Conservation (phyloP, 2,329 filamentous ascomycete species). For the Tolypocladium tropicale region DNA sequence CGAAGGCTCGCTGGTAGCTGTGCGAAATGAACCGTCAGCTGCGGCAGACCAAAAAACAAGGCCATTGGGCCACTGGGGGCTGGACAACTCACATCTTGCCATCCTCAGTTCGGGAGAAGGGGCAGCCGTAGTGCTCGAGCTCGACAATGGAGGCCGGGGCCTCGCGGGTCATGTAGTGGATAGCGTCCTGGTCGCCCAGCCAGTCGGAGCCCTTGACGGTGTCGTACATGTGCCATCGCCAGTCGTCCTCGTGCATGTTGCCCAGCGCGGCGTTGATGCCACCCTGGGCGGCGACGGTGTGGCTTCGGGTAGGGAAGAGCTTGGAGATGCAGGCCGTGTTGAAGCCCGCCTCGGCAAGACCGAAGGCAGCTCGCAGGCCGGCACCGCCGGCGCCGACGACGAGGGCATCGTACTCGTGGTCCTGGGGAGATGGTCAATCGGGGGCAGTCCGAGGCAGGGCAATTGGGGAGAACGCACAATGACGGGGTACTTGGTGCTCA, state of each 20-base stretch:
- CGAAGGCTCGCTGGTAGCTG: slow-evolving; percentile 95
- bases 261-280: slow-evolving; percentile 83
- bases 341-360: slow-evolving; percentile 79
- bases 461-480: slow-evolving; percentile 52
- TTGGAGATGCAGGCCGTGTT: slow-evolving; percentile 84
- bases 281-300: slow-evolving; percentile 74
- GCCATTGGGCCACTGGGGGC: not conserved
- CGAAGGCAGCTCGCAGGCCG: slow-evolving; percentile 74
- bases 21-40: slow-evolving; percentile 5
- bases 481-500: slow-evolving; percentile 86
- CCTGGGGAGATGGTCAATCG: slow-evolving; percentile 42
- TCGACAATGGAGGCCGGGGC: slow-evolving; percentile 86
- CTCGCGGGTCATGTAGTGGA: slow-evolving; percentile 97
- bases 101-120: slow-evolving; percentile 92
- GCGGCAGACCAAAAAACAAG: not conserved
- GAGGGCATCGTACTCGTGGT: slow-evolving; percentile 97
- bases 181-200: slow-evolving; percentile 94
- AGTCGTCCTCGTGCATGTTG: slow-evolving; percentile 98
- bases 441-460: slow-evolving; percentile 49
- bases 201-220: slow-evolving; percentile 97
- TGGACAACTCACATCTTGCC: slow-evolving; percentile 70
- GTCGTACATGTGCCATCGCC: slow-evolving; percentile 99
- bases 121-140: slow-evolving; percentile 94
- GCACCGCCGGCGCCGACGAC: slow-evolving; percentile 81
- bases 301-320: slow-evolving; percentile 76